Conservation (phyloP, 2,329 filamentous ascomycete species). For the Ophiostoma sp. region DNA sequence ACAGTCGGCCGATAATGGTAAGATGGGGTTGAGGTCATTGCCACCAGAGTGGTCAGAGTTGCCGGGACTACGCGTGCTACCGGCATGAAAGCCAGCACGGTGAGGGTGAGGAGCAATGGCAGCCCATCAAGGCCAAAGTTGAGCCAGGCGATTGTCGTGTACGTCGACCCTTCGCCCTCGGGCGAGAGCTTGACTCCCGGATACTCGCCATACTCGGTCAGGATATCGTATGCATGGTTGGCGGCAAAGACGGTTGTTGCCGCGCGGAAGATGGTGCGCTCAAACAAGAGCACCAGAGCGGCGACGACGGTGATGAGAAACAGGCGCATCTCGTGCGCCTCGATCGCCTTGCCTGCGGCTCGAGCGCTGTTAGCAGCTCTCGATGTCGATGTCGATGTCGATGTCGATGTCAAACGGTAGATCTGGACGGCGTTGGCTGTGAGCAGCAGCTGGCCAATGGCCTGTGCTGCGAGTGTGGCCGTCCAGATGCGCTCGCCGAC, state of each 20-base stretch:
- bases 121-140: not conserved
- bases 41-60: too few species aligned
- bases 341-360: too few species aligned
- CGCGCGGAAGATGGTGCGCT: conserved; percentile 1
- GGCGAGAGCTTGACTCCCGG: not conserved
- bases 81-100: not conserved
- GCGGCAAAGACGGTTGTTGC: not conserved
- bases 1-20: not conserved
- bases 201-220: not conserved
- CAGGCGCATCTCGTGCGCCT: not conserved
- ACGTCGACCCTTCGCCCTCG: not conserved
- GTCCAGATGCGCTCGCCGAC: not conserved
- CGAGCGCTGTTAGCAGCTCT: too few species aligned
- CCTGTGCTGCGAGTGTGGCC: not conserved
- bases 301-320: not conserved
- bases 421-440: not conserved
- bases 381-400: too few species aligned
- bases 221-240: not conserved
- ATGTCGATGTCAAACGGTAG: not conserved
- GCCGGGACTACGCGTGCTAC: not conserved
- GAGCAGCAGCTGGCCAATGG: not conserved
- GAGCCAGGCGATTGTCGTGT: not conserved
- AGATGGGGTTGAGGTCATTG: too few species aligned
- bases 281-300: not conserved
- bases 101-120: not conserved